These are phyloP conservation scores for Trametes villosa DNA, from an alignment of 768 basidiomycete genomes.

Conservation along the genomic window DNA sequence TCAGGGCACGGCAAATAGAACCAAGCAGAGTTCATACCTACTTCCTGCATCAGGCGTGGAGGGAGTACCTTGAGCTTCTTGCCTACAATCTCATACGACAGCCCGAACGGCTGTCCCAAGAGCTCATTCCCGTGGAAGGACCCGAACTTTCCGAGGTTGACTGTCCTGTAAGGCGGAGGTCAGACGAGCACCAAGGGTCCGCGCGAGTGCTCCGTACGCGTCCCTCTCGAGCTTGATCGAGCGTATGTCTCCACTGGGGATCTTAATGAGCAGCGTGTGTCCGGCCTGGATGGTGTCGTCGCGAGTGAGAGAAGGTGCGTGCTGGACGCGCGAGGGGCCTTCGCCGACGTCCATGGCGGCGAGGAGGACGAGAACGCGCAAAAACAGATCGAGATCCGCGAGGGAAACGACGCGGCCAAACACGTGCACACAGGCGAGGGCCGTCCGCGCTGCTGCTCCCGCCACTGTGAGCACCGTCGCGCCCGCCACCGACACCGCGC, in stretches of 20 bases:
- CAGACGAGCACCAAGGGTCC: conserved; percentile 12
- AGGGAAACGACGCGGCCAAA: neutral
- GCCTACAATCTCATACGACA: conserved; percentile 83
- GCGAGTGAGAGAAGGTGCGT: conserved; percentile 9
- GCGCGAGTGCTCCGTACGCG: conserved; percentile 52
- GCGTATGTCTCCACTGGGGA: conserved; percentile 82
- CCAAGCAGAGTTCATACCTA: conserved; percentile 57
- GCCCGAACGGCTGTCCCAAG: conserved; percentile 81
- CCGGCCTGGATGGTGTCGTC: conserved; percentile 58
- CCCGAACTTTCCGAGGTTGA: conserved; percentile 85
- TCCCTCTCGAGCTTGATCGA: conserved; percentile 74
- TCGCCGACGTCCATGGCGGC: conserved; percentile 31
- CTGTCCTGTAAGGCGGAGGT: conserved; percentile 47
- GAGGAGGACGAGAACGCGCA: conserved; percentile 15
- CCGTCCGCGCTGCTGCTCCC: neutral
- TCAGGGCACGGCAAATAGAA: neutral
- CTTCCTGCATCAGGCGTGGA: conserved; percentile 71
- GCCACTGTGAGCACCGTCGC: conserved; percentile 13
- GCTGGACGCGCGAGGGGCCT: conserved; percentile 24
- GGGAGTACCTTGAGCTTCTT: conserved; percentile 69
- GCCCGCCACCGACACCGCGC: conserved; percentile 19
- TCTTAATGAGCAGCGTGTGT: conserved; percentile 75
- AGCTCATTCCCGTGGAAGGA: conserved; percentile 80
- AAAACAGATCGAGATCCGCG: conserved; percentile 18
- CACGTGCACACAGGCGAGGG: conserved; percentile 14